A percentile compares a stretch with the other conserved stretches of the same genome.
Evolutionary conservation across 768 basidiomycete genomes (phyloP).

Genomic region (Mycena galopus): DNA sequence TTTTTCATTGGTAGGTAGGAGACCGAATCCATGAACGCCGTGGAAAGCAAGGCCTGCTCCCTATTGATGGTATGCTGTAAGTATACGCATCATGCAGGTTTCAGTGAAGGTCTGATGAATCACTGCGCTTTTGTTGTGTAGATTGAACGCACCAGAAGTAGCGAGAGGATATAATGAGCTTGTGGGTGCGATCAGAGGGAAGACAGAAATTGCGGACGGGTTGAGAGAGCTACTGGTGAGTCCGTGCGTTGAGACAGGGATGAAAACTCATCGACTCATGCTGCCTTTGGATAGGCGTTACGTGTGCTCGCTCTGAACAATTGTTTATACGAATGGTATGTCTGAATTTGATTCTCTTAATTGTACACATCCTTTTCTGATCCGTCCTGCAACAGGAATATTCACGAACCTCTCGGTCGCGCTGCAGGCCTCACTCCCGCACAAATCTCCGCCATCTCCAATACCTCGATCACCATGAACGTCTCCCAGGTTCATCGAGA

Average conservation of each 20-base stretch:
- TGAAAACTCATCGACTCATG: not conserved
- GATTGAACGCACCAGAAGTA: constrained; percentile 16
- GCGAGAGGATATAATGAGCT: constrained; percentile 12
- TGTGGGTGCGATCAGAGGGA: constrained; percentile 14
- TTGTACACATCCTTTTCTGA: constrained; percentile 7
- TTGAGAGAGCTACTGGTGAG: constrained; percentile 12
- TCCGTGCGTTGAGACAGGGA: not conserved
- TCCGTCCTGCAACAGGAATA: constrained; percentile 13
- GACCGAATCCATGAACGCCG: constrained; percentile 5
- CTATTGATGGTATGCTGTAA: constrained; percentile 17
- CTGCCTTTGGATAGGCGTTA: constrained; percentile 4
- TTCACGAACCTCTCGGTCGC: constrained; percentile 16
- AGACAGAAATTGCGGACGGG: constrained; percentile 6
- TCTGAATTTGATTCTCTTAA: constrained; percentile 10
- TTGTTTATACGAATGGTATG: constrained; percentile 14
- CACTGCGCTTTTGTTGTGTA: too few species aligned
- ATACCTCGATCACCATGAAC: constrained; percentile 10
- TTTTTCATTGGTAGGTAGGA: not conserved
- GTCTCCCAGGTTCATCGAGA: not conserved
- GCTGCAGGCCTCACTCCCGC: constrained; percentile 14
- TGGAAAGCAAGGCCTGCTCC: not conserved
- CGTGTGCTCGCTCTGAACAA: constrained; percentile 14
- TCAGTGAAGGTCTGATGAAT: not conserved
- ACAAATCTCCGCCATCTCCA: constrained; percentile 17
- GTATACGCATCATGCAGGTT: not conserved